Evolutionary conservation across 371 early-diverging fungal species (phyloP), one percentile per base, ranked within the genome.

Genomic region (Lichtheimia hyalospora): DNA sequence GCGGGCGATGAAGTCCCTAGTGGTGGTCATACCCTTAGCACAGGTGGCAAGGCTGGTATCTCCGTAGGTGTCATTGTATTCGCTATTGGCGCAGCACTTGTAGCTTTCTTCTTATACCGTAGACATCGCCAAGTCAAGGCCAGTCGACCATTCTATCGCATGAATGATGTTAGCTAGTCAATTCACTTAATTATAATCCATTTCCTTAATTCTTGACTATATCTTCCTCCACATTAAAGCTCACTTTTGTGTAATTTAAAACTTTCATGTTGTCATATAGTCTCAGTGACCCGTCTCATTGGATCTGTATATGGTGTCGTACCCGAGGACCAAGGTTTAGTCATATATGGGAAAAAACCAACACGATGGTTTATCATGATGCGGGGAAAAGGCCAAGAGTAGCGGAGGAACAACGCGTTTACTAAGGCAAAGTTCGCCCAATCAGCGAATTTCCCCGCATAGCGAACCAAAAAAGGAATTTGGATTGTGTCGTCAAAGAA

Each of bases 11-110:
- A 27, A 21, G 48, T 53, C 48, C 20, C 62, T 20, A 5, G 64
- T 60, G 48, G 16, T 49, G 49, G 6, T 18, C 28, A 52, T 28
- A 5, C 46, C 24, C 25, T 42, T 25, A 42, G 41, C 14, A 59
- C 62, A 21, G 76, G 79, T 20, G 72, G 62, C 48, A 75, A 71
- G 62, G 73, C 69, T 8, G 76, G 76, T 42, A 59, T 79, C n/a
- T 71, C 74, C 34, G 56, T 79, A 12, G 79, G 76, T 43, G 74
- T 71, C 0, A 49, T 74, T 24, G 67, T 64, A 16, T 67, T 60
- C 54, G 70, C 68, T 41, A 60, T 61, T n/a, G 64, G 51, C 48
- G 49, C 66, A 4, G 62, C 55, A 8, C 56, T 63, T 1, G 49
- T 53, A 20, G 65, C 53, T 15, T 55, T 59, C 52, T 58, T 57